Conservation (phyloP, 495 filamentous ascomycete species). For the Hypoxylon fuscum region DNA sequence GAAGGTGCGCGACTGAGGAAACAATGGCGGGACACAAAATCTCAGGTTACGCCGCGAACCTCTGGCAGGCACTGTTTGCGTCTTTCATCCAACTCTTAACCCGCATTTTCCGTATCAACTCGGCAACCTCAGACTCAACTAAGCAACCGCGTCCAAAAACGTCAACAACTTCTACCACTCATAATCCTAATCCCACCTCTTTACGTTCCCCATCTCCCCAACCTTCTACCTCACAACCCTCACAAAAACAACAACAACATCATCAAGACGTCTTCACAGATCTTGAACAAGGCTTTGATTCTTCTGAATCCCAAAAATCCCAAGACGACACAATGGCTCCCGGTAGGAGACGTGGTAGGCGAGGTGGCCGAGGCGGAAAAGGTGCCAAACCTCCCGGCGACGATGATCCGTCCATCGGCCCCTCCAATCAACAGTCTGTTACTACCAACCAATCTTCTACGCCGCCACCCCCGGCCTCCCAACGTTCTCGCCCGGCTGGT, state of each 20-base stretch:
- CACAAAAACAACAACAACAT: slow-evolving; percentile 1
- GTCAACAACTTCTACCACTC: slow-evolving; percentile 4
- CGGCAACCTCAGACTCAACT: slow-evolving; percentile 16
- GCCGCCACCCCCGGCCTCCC: slow-evolving; percentile 13
- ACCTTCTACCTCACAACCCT: background rate
- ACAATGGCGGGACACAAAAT: slow-evolving; percentile 48
- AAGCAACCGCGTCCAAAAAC: slow-evolving; percentile 7
- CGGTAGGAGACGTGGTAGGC: slow-evolving; percentile 36
- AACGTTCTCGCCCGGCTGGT: slow-evolving; percentile 20
- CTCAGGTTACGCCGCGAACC: slow-evolving; percentile 45
- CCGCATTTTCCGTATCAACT: slow-evolving; percentile 38
- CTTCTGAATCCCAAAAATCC: too few species aligned
- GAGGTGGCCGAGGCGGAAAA: slow-evolving; percentile 29
- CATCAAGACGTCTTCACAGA: slow-evolving; percentile 19
- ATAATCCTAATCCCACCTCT: slow-evolving; percentile 7
- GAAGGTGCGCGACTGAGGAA: slow-evolving; percentile 24
- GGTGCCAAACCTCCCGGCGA: slow-evolving; percentile 1
- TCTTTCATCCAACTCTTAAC: slow-evolving; percentile 43
- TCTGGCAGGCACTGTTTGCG: slow-evolving; percentile 48
- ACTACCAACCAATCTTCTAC: slow-evolving; percentile 3
- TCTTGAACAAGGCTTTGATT: slow-evolving; percentile 26
- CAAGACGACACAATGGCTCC: slow-evolving; percentile 23
- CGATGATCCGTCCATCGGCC: slow-evolving; percentile 12
- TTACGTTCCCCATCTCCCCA: background rate
- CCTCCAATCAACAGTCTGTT: background rate